Percentiles rank a stretch among this genome's conserved stretches.
Conservation (phyloP, 2,329 filamentous ascomycete genomes). For the Cadophora malorum region DNA sequence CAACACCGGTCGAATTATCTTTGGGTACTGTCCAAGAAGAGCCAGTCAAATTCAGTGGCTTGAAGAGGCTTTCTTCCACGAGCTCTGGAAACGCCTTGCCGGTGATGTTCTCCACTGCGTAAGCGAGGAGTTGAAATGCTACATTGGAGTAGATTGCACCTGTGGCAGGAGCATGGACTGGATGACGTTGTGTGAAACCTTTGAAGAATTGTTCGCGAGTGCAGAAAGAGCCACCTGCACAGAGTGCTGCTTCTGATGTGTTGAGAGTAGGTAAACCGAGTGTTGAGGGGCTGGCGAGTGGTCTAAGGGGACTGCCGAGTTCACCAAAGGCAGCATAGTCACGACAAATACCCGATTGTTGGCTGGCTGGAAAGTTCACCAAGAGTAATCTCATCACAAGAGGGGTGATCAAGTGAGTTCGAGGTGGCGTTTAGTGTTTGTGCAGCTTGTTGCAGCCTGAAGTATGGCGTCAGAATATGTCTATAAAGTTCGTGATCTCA, state of each 20-base stretch:
- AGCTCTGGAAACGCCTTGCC: conserved; percentile 42
- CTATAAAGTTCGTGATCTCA: too few relatives aligned
- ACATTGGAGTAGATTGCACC: conserved; percentile 49
- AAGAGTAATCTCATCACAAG: conserved; percentile 26
- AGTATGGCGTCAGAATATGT: neutral
- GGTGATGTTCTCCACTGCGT: conserved; percentile 50
- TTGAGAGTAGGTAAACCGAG: conserved; percentile 45
- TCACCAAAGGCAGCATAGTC: conserved; percentile 30
- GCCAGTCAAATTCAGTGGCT: conserved; percentile 19
- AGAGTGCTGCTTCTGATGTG: conserved; percentile 39
- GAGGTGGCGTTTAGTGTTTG: conserved; percentile 17
- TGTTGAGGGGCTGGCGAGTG: conserved; percentile 36
- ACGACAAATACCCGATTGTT: conserved; percentile 7
- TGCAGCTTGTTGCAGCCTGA: conserved; percentile 37
- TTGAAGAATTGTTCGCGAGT: conserved; percentile 35
- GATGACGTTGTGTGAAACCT: conserved; percentile 35
- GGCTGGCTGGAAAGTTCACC: conserved; percentile 1
- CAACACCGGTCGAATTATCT: conserved; percentile 29
- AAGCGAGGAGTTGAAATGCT: conserved; percentile 48
- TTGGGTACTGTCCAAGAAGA: conserved; percentile 30
- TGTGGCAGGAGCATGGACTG: conserved; percentile 45
- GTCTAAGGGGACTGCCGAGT: conserved; percentile 26
- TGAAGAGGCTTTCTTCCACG: conserved; percentile 45
- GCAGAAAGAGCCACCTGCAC: conserved; percentile 39
- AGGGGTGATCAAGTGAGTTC: conserved; percentile 30